Base-by-base conservation (phyloP, 768 basidiomycete species). In the Phanerochaete sordida region DNA sequence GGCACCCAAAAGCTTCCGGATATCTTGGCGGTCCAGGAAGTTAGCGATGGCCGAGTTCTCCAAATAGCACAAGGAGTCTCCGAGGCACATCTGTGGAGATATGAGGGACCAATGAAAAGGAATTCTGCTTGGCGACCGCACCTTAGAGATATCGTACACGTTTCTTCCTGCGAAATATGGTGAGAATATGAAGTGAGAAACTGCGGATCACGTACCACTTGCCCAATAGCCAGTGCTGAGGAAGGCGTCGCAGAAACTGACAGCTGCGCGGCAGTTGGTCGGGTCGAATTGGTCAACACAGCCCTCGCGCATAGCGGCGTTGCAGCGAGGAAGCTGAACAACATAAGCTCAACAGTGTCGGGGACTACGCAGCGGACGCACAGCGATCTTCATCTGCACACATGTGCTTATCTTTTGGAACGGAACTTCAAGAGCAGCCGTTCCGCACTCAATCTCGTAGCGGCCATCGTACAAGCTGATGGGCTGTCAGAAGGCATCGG, bases 211-310 rank as follows among this genome's bases (percentile, higher is more conserved):
- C 77, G 72, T 31, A 80, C 77, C 70, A 59, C 75, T 74, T 48
- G 65, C 51, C 64, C 69, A 68, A 68, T 78, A 80, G 1, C 76
- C 73, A 3, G 63, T 73, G 33, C 77, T 81, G 13, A 92, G 69
- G 62, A 84, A 77, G 23, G 68, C 71, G 53, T 83, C 77, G 70
- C 92, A 94, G 70, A 91, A 91, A 11, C 63, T 70, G 52, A 84
- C 76, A 1, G 90, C 87, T 13, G 85, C 86, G n/a, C 72, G 74
- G 65, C 91, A 93, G 60, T 81, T 77, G 37, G 88, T 84, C 23
- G 76, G 71, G 69, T 94, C 90, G 63, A 86, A 86, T 16, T 74
- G 74, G 57, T 90, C 81, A 30, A 91, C 77, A 62, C 91, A 93
- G 47, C 76, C 76, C 45, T 77, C 70, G n/a, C 78, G 72, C 69